Evolutionary conservation across 2,329 filamentous ascomycete genomes (phyloP).

Genomic region (Dissoconium aciculare): DNA sequence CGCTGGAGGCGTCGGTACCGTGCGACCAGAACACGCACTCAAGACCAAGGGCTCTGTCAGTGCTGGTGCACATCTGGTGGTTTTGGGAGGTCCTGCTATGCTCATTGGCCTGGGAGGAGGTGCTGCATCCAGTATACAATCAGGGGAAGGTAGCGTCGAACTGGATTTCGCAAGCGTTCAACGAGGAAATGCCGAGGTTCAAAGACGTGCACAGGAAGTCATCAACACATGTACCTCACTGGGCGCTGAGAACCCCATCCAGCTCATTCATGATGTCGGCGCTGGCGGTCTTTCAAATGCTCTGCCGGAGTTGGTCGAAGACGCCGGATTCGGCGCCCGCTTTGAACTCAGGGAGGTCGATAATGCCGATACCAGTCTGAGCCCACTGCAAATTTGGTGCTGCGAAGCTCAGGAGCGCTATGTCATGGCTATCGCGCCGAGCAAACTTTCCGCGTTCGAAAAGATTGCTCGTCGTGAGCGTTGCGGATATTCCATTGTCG

Average conservation of each 20-base stretch:
- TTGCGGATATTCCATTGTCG: constrained; percentile 85
- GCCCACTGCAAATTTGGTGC: constrained; percentile 93
- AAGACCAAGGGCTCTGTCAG: constrained; percentile 69
- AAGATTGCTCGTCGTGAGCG: constrained; percentile 65
- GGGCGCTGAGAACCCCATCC: constrained; percentile 73
- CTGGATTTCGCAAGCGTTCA: constrained; percentile 96
- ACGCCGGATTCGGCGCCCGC: constrained; percentile 75
- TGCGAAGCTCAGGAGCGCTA: constrained; percentile 96
- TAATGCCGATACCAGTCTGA: constrained; percentile 80
- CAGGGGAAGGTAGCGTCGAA: constrained; percentile 76
- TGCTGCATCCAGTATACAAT: constrained; percentile 80
- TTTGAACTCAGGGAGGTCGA: constrained; percentile 94
- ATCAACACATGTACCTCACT: constrained; percentile 87
- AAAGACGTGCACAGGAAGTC: constrained; percentile 90
- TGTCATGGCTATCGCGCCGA: constrained; percentile 71
- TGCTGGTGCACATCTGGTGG: constrained; percentile 78
- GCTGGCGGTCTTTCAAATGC: constrained; percentile 78
- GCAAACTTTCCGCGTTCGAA: constrained; percentile 58
- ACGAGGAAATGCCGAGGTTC: constrained; percentile 90
- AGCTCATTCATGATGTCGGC: constrained; percentile 94
- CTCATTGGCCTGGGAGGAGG: constrained; percentile 91
- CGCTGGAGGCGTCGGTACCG: constrained; percentile 85
- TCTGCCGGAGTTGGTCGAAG: constrained; percentile 77
- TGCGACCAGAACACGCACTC: constrained; percentile 76
- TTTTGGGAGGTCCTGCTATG: constrained; percentile 93